Conservation (phyloP, 169 alveolate species). For the Miamiensis avidus region DNA sequence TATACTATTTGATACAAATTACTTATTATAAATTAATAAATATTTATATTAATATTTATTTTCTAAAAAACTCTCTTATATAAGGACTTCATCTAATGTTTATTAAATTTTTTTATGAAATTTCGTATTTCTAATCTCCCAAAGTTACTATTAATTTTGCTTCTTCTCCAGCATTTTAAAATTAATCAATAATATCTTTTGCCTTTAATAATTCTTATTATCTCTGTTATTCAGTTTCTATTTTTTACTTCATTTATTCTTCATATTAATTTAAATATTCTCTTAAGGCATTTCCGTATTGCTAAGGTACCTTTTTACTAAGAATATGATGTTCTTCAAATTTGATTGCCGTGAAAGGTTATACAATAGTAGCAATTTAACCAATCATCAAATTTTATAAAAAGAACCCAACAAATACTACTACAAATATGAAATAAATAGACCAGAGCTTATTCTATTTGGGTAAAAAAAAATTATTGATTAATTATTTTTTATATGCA, state of each 20-base stretch:
- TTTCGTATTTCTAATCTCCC: background rate
- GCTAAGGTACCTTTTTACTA: conserved; percentile 8
- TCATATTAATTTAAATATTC: too few species aligned
- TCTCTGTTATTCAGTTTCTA: too few species aligned
- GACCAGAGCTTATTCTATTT: conserved; percentile 5
- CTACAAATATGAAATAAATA: conserved; percentile 27
- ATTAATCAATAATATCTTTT: background rate
- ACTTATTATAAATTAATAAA: too few species aligned
- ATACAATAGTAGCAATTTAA: conserved; percentile 32
- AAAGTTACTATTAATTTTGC: too few species aligned
- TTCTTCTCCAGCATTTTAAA: background rate
- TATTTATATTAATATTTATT: too few species aligned
- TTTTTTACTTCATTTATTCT: too few species aligned
- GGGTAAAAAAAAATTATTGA: too few species aligned
- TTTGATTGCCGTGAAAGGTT: conserved; percentile 22
- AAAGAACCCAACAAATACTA: conserved; percentile 33
- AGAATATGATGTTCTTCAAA: conserved; percentile 27
- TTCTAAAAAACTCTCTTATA: too few species aligned
- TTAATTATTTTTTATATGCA: too few species aligned
- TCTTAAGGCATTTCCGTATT: background rate
- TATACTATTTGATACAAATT: too few species aligned
- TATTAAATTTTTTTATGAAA: background rate
- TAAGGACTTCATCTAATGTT: background rate
- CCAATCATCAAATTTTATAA: conserved; percentile 33
- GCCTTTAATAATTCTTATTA: background rate